Conservation (phyloP, 306 rosid genomes). For the Cucumis hystrix region DNA sequence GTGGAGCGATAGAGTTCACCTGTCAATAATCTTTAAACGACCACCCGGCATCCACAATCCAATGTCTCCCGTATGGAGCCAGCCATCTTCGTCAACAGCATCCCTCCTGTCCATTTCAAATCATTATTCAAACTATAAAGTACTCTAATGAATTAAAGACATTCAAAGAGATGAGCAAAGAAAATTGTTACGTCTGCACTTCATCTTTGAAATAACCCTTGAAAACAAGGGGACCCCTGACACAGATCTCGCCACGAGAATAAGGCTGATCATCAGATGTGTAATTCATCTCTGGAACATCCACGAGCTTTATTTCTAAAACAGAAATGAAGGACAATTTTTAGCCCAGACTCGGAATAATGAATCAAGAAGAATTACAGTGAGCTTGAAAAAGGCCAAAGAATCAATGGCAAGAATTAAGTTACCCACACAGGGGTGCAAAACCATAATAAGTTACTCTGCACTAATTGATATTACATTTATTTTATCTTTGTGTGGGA, state of each 20-base stretch:
- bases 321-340: constrained; percentile 14
- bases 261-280: constrained; percentile 70
- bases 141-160: constrained; percentile 2
- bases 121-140: constrained; percentile 3
- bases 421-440: not conserved
- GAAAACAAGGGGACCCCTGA: constrained; percentile 88
- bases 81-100: constrained; percentile 77
- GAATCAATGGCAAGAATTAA: not conserved
- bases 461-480: not conserved
- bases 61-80: constrained; percentile 96
- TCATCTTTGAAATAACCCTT: constrained; percentile 86
- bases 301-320: constrained; percentile 92
- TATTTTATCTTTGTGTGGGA: not conserved
- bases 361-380: not conserved
- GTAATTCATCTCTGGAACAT: constrained; percentile 96
- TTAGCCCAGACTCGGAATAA: constrained; percentile 1
- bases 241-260: constrained; percentile 99
- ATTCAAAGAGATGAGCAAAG: constrained; percentile 15
- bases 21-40: constrained; percentile 88
- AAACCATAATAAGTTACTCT: not conserved
- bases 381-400: not conserved
- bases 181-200: constrained; percentile 59
- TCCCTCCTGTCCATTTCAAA: constrained; percentile 68
- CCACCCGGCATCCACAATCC: constrained; percentile 87
- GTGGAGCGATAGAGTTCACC: constrained; percentile 33